Percentiles rank a stretch among this genome's conserved stretches.
phyloP scores from a whole-genome alignment of 2,329 filamentous ascomycete genomes.

The Beauveria sp. region DNA sequence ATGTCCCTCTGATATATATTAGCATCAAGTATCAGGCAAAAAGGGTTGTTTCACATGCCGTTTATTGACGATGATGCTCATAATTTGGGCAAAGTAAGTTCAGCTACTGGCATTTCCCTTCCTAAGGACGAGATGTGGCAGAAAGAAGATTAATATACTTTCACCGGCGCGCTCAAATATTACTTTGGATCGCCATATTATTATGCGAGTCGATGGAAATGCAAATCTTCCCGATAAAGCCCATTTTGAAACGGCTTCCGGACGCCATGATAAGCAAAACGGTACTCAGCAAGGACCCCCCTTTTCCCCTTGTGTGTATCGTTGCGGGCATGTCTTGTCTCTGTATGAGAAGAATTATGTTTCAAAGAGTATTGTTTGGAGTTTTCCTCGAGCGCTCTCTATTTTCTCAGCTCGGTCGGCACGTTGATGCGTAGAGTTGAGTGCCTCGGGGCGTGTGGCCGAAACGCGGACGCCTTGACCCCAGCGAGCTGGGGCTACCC shows the following conservation, averaged over 20 bases:
- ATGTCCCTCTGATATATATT: too few species aligned
- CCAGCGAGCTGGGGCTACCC: neutral
- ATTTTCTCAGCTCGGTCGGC: neutral
- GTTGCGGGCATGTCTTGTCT: neutral
- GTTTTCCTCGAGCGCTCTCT: neutral
- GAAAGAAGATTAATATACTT: neutral
- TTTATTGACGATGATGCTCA: neutral
- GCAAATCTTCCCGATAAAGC: neutral
- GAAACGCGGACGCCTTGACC: neutral
- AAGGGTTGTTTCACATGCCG: too few species aligned
- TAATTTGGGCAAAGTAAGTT: neutral
- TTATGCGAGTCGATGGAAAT: neutral
- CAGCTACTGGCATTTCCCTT: neutral
- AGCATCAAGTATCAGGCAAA: too few species aligned
- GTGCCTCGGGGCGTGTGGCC: neutral
- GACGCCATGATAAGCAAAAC: neutral
- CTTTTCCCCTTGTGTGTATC: neutral
- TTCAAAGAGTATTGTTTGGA: neutral
- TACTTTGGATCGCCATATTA: constrained; percentile 1
- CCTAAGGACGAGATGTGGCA: neutral
- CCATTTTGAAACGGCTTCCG: constrained; percentile 2
- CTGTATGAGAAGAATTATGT: neutral
- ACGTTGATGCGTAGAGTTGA: too few species aligned
- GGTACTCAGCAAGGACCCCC: neutral
- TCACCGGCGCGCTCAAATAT: neutral